These are phyloP conservation scores for Phoma sp. DNA, from an alignment of 2,329 filamentous ascomycete species.

Conservation along the genomic window DNA sequence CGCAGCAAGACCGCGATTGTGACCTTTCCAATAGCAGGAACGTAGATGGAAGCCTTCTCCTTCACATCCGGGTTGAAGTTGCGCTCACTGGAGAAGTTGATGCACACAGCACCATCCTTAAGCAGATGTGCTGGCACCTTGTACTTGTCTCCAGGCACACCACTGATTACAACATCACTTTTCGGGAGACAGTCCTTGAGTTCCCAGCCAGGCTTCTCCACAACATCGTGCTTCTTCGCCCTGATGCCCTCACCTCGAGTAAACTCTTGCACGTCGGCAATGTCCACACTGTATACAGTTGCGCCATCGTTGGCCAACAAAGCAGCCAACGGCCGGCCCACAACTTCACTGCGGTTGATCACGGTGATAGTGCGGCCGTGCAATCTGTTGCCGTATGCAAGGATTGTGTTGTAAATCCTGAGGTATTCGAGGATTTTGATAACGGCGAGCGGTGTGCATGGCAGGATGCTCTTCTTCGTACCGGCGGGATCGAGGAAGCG, in stretches of 20 bases:
- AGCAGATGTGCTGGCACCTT: slow-evolving; percentile 87
- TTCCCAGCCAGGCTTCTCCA: slow-evolving; percentile 79
- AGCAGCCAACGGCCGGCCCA: slow-evolving; percentile 89
- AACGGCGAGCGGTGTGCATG: slow-evolving; percentile 92
- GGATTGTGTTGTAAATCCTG: slow-evolving; percentile 93
- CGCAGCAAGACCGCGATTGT: slow-evolving; percentile 90
- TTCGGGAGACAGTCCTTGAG: slow-evolving; percentile 82
- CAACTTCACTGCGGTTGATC: slow-evolving; percentile 95
- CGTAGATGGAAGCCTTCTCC: slow-evolving; percentile 95
- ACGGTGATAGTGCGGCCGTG: slow-evolving; percentile 95
- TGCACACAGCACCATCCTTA: slow-evolving; percentile 92
- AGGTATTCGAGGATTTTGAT: slow-evolving; percentile 97
- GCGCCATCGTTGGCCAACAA: slow-evolving; percentile 95
- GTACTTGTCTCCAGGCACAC: slow-evolving; percentile 85
- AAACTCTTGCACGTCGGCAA: slow-evolving; percentile 90
- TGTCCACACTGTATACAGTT: slow-evolving; percentile 91
- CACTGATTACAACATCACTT: slow-evolving; percentile 93
- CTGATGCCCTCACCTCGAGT: slow-evolving; percentile 87
- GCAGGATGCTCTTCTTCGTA: slow-evolving; percentile 86
- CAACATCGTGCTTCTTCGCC: slow-evolving; percentile 83
- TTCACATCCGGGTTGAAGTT: slow-evolving; percentile 93
- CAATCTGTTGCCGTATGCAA: slow-evolving; percentile 89
- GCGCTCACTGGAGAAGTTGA: slow-evolving; percentile 96
- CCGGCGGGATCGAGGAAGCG: slow-evolving; percentile 86
- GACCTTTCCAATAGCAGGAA: slow-evolving; percentile 96